Percentiles rank a stretch among this genome's conserved stretches.
Conservation (phyloP, 345 rosid species). For the Lepidium didymum region DNA sequence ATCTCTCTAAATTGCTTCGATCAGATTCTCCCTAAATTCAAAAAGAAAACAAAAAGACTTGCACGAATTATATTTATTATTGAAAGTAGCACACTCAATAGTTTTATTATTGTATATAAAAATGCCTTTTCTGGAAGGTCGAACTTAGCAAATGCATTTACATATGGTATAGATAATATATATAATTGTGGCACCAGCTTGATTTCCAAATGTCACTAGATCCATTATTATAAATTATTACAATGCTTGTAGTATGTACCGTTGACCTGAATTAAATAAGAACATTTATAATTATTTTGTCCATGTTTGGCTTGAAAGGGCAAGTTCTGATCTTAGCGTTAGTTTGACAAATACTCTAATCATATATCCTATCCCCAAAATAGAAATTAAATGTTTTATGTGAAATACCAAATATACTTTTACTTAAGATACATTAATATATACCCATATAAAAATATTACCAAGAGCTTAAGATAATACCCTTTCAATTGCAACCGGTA, state of each 20-base stretch:
- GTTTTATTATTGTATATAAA: background rate
- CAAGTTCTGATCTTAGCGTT: slow-evolving; percentile 1
- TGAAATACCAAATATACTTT: background rate
- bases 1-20: background rate
- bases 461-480: no score
- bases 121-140: background rate
- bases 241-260: background rate
- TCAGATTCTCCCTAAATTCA: slow-evolving; percentile 5
- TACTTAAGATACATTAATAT: no score
- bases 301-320: slow-evolving; percentile 24
- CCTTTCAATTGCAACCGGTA: no score
- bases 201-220: slow-evolving; percentile 5
- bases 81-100: background rate
- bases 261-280: slow-evolving; percentile 7
- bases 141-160: background rate
- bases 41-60: background rate
- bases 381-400: background rate
- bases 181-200: slow-evolving; percentile 7
- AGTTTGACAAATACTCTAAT: slow-evolving; percentile 3
- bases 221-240: background rate
- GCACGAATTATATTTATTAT: background rate
- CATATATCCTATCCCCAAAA: background rate
- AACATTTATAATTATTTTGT: background rate
- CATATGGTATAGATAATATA: background rate
- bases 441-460: no score